Evolutionary conservation across 164 flowering plant genomes (phyloP), one percentile per base, ranked within the genome.

Genomic region (Vitis amurensis): DNA sequence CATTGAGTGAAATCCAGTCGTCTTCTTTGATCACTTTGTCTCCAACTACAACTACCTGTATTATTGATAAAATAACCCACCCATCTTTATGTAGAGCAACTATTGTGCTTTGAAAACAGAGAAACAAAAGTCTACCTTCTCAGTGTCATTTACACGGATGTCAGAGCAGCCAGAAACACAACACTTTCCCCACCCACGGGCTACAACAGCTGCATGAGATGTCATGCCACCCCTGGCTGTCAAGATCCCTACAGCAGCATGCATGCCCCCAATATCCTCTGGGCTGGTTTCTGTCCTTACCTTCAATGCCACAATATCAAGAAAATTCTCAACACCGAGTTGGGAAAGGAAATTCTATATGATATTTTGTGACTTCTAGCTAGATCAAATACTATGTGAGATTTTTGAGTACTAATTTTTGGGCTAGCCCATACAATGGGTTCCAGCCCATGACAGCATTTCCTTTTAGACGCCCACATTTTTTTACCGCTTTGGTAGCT

Each of bases 111-210:
- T 57, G 4, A 27, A 14, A 27, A 55, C 8, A 30, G 27, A 23
- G 10, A 59, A 13, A 48, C 8, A 61, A 15, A 16, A 5, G 11
- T 19, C 1, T 44, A 87, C 99, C 99, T 88, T 95, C 55, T 85
- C 91, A 49, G 77, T n/a, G 23, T 91, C 99, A 78, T 90, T 86
- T 27, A 93, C 96, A 15, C 88, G 91, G 63, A 95, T 81, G 13
- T 95, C 96, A n/a, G 97, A 74, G 73, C 99, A 95, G 29, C 99
- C 99, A 53, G 98, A 87, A 59, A 95, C 88, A 80, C 99, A 95
- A 76, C 99, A 95, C 75, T 95, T 95, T 70, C 99, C 99, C 99
- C 99, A 95, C 3, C 99, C 99, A 74, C 99, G 98, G 15, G 99
- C 99, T 47, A 95, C 98, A 53, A 95, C 99, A 61, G 99, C 99